Evolutionary conservation across 2,329 filamentous ascomycete species (phyloP).

Genomic region (Hypoxylon sp.): DNA sequence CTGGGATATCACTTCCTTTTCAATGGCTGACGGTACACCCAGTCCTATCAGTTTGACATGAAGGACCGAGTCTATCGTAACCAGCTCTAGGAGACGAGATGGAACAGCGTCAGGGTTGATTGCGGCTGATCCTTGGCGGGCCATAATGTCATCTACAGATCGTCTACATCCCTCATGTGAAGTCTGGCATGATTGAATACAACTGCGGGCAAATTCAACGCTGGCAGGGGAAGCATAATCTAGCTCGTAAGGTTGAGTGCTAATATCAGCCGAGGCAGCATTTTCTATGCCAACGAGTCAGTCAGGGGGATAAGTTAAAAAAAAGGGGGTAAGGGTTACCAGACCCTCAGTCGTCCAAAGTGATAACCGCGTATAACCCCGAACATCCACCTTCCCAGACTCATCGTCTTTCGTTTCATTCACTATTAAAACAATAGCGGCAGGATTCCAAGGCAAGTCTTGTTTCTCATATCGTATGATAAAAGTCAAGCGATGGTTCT

Average conservation of each 20-base stretch:
- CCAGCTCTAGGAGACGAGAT: slow-evolving; percentile 13
- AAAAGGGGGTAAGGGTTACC: background rate
- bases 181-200: slow-evolving; percentile 14
- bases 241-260: slow-evolving; percentile 17
- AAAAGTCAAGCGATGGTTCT: background rate
- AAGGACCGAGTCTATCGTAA: slow-evolving; percentile 6
- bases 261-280: slow-evolving; percentile 11
- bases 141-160: background rate
- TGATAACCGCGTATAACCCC: background rate
- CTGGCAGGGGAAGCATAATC: slow-evolving; percentile 9
- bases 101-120: slow-evolving; percentile 17
- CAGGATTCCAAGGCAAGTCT: background rate
- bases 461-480: slow-evolving; percentile 11
- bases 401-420: background rate
- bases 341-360: slow-evolving; percentile 20
- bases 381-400: background rate
- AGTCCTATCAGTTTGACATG: slow-evolving; percentile 10
- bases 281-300: slow-evolving; percentile 9
- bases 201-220: slow-evolving; percentile 19
- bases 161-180: slow-evolving; percentile 16
- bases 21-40: background rate
- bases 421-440: background rate
- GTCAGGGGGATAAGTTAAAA: background rate
- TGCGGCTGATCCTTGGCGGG: background rate
- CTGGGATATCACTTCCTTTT: slow-evolving; percentile 3